A percentile compares a stretch with the other conserved stretches of the same genome.
Conservation (phyloP, 2,329 filamentous ascomycete species). For the Cladophialophora chaetospira region DNA sequence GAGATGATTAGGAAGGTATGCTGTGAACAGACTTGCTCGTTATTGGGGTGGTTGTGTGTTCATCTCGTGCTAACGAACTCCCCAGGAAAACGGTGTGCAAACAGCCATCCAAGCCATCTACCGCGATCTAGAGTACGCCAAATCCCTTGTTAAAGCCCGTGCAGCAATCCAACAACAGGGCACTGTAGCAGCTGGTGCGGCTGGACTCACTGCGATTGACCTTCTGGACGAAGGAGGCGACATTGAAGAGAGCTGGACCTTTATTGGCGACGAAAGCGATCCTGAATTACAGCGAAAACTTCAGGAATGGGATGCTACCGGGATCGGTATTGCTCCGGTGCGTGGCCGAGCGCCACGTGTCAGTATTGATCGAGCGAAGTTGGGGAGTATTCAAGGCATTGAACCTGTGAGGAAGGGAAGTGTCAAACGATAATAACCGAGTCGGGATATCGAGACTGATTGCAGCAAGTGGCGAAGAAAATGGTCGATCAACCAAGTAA, state of each 20-base stretch:
- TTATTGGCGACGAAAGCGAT: conserved; percentile 68
- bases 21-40: background rate
- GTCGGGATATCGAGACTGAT: too few relatives aligned
- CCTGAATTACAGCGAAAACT: conserved; percentile 43
- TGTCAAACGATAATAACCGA: conserved; percentile 14
- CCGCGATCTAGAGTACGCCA: conserved; percentile 90
- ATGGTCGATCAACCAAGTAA: background rate
- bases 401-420: conserved; percentile 26
- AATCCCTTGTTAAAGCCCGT: conserved; percentile 72
- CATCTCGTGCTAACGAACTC: background rate
- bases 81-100: conserved; percentile 83
- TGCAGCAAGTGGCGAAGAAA: background rate
- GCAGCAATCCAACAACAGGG: conserved; percentile 15
- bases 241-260: conserved; percentile 86
- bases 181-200: conserved; percentile 30
- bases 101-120: conserved; percentile 91
- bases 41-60: background rate
- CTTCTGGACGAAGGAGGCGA: conserved; percentile 46
- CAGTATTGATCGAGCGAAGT: conserved; percentile 21
- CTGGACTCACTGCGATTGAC: conserved; percentile 36
- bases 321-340: background rate
- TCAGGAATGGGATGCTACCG: conserved; percentile 34
- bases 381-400: conserved; percentile 23
- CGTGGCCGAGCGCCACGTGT: conserved; percentile 23
- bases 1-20: conserved; percentile 81